Evolutionary conservation across 2,329 filamentous ascomycete species (phyloP), one percentile per base, ranked within the genome.

Genomic region (Sporothrix pallida): DNA sequence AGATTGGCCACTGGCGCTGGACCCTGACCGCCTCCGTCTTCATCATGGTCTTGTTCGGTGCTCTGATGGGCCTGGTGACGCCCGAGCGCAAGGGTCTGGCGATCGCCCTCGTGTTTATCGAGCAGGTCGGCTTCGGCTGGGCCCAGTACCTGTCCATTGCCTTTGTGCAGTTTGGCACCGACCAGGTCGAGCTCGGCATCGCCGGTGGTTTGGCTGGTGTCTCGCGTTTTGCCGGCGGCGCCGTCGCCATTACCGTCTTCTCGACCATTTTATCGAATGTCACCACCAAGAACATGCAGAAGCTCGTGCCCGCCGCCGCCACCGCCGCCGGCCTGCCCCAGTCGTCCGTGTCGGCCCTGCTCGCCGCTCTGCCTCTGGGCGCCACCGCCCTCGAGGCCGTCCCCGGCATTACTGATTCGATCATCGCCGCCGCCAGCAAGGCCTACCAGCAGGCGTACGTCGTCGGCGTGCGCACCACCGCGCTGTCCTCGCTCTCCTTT

Each of bases 41-140:
- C 56, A 76, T 86, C 26, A 87, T 87, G 84, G 83, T 85, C 4
- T 73, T 86, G 7, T 86, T 85, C 72, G 85, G 84, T 1, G 82
- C 81, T 0, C 76, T 86, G 20, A 76, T 86, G 23, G 84, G 81
- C 0, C 77, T 86, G 3, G 83, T 80, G 0, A 84, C 80, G 4
- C 84, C 85, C 0, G 75, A 81, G 37, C 81, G 83, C 52, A 84
- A 84, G 77, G 83, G 81, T 5, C 80, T 83, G 74, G 84, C 84
- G 78, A 83, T 86, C 67, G 84, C 84, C 0, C 85, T 86, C 71
- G 80, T 84, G 13, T 86, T 86, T 77, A 79, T 86, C 17, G 81
- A 81, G 5, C 80, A 84, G 76, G 79, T 80, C 13, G 84, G 82
- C 4, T 87, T 84, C 75, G 84, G 84, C 6, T 86, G 83, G 82